Evolutionary conservation across 163 green algal species (phyloP).

Genomic region (Volvox carteri): DNA sequence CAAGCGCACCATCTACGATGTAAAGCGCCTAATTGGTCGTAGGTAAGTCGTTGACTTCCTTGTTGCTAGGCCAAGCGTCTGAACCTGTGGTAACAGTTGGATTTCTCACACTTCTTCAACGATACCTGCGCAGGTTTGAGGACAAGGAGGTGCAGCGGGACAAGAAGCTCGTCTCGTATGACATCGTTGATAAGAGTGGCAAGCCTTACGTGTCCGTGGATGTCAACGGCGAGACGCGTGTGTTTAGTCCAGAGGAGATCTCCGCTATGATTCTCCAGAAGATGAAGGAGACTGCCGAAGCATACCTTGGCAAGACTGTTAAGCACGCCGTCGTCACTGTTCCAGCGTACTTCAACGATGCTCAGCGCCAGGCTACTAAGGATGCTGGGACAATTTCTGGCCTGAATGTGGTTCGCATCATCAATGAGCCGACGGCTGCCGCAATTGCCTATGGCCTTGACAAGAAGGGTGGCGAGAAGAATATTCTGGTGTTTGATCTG

Average conservation of each 20-base stretch:
- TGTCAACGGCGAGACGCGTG: slow-evolving; percentile 74
- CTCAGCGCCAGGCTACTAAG: slow-evolving; percentile 97
- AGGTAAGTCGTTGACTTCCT: too few relatives aligned
- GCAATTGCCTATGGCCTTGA: slow-evolving; percentile 98
- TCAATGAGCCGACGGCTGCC: slow-evolving; percentile 99
- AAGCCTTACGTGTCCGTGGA: slow-evolving; percentile 89
- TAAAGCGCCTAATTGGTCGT: slow-evolving; percentile 97
- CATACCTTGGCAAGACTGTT: slow-evolving; percentile 93
- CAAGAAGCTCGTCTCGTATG: slow-evolving; percentile 96
- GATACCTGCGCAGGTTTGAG: slow-evolving; percentile 74
- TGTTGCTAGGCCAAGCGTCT: too few relatives aligned
- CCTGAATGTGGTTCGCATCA: slow-evolving; percentile 98
- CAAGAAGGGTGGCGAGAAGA: slow-evolving; percentile 98
- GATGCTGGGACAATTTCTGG: slow-evolving; percentile 94
- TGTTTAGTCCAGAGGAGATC: slow-evolving; percentile 97
- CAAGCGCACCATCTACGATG: slow-evolving; percentile 93
- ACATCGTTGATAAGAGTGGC: slow-evolving; percentile 91
- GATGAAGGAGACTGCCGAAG: slow-evolving; percentile 95
- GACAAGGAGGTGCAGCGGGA: slow-evolving; percentile 95
- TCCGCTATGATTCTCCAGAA: slow-evolving; percentile 96
- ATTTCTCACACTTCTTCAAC: slow-evolving; percentile 33
- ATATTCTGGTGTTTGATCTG: slow-evolving; percentile 97
- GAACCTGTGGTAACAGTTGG: too few relatives aligned
- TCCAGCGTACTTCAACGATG: slow-evolving; percentile 99
- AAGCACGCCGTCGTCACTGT: slow-evolving; percentile 99